A percentile compares a stretch with the other conserved stretches of the same genome.
phyloP scores from a whole-genome alignment of 73 alveolate species.

The Paramecium sonneborni region DNA sequence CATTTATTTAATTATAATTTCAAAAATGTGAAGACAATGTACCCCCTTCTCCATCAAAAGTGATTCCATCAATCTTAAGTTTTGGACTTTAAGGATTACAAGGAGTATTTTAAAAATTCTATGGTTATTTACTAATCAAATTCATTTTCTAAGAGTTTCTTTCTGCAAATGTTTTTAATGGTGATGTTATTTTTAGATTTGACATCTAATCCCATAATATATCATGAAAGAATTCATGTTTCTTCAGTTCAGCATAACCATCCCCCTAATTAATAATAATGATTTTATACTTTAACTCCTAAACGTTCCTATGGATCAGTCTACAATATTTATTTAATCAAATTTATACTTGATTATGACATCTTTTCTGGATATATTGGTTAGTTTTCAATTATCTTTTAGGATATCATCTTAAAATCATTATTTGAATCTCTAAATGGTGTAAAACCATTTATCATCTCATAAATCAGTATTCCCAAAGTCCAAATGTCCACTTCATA shows the following conservation, averaged over 20 bases:
- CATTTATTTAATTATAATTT: background rate
- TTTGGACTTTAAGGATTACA: background rate
- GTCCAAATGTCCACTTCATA: slow-evolving; percentile 55
- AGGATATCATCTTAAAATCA: background rate
- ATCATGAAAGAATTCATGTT: background rate
- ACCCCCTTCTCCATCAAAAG: background rate
- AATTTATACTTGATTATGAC: background rate
- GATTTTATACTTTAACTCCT: background rate
- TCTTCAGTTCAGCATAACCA: background rate
- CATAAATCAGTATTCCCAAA: slow-evolving; percentile 45
- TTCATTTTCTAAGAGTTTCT: background rate
- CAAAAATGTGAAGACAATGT: background rate
- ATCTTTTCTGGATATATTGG: background rate
- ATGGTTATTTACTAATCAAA: background rate
- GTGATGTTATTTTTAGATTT: background rate
- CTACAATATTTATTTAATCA: background rate
- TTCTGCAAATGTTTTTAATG: slow-evolving; percentile 14
- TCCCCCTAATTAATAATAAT: background rate
- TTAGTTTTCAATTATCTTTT: background rate
- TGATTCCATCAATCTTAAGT: background rate
- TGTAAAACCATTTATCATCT: slow-evolving; percentile 54
- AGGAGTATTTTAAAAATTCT: background rate
- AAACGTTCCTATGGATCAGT: background rate
- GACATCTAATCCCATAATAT: background rate
- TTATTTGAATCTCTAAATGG: slow-evolving; percentile 37